Base-by-base conservation (phyloP, 441 rosid species). In the Adansonia madagascariensis region DNA sequence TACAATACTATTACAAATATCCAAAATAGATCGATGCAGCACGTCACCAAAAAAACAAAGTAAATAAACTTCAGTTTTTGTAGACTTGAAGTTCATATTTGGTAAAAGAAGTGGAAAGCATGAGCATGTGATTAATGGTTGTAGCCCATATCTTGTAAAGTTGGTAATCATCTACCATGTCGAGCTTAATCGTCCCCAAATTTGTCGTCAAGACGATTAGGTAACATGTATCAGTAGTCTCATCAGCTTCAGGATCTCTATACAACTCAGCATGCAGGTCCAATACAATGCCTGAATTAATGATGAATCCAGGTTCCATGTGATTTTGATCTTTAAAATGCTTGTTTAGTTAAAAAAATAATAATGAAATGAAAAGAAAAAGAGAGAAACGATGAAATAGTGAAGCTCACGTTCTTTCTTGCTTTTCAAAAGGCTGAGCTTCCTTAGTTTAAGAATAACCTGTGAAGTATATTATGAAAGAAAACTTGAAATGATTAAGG, bases 211-310 rank as follows among this genome's bases (percentile, higher is more conserved):
- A 59, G 65, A 89, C 94, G 10, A 91, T 84, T 10, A 91, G 84
- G 79, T 91, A 89, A 78, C 97, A 90, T 65, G 97, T 87, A 66
- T 79, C 85, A 27, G 76, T 82, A 75, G 83, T 88, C 74, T 81
- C 80, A 63, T 75, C 89, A 41, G 59, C 83, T 55, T 85, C 89
- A 8, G 86, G 78, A 75, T 89, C 92, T 75, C 84, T 91, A 56
- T 91, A 91, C 79, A 89, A 75, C 82, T 93, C 98, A 17, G 94
- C 89, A 67, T 94, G 95, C 81, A 91, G 80, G 76, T 89, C 91
- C 60, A 86, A 65, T 71, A 94, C 83, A 56, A 85, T 75, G 78
- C 95, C 98, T 94, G 41, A 46, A 81, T 71, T 52, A n/a, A 2
- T 15, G 74, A 52, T 70, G 31, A 1, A 70, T 70, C 24, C 31